Evolutionary conservation across 1,139 yeast genomes (phyloP).

Genomic region (Geotrichum europaeum): DNA sequence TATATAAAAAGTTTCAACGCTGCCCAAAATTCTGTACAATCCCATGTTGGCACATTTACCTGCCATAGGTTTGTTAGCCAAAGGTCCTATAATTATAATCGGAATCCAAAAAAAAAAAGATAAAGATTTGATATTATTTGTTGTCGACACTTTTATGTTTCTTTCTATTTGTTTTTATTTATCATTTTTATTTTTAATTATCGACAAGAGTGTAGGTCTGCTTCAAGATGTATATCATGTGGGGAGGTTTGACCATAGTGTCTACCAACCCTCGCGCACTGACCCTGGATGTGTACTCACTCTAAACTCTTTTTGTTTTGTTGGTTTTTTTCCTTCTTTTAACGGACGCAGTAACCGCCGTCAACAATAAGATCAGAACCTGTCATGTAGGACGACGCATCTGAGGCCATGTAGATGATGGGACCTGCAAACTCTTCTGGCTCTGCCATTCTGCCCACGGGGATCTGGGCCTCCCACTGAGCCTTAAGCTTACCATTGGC

Average conservation of each 20-base stretch:
- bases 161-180: too few species aligned
- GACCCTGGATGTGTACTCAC: not conserved
- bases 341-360: conserved; percentile 71
- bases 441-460: conserved; percentile 73
- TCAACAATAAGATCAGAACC: conserved; percentile 76
- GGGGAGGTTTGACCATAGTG: not conserved
- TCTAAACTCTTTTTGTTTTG: too few species aligned
- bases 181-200: not conserved
- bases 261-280: too few species aligned
- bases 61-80: too few species aligned
- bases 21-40: too few species aligned
- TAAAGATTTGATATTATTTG: too few species aligned
- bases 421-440: conserved; percentile 78
- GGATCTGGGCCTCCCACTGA: conserved; percentile 61
- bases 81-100: too few species aligned
- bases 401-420: conserved; percentile 62
- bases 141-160: too few species aligned
- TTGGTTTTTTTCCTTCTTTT: conserved; percentile 7
- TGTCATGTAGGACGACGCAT: conserved; percentile 74
- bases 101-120: too few species aligned
- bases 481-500: conserved; percentile 47
- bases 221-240: not conserved
- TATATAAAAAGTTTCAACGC: too few species aligned
- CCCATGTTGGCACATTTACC: too few species aligned
- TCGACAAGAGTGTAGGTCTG: not conserved